Percentiles rank a stretch among this genome's conserved stretches.
Evolutionary conservation across 352 stramenopile species (phyloP).

Genomic region (Phytophthora melonis): DNA sequence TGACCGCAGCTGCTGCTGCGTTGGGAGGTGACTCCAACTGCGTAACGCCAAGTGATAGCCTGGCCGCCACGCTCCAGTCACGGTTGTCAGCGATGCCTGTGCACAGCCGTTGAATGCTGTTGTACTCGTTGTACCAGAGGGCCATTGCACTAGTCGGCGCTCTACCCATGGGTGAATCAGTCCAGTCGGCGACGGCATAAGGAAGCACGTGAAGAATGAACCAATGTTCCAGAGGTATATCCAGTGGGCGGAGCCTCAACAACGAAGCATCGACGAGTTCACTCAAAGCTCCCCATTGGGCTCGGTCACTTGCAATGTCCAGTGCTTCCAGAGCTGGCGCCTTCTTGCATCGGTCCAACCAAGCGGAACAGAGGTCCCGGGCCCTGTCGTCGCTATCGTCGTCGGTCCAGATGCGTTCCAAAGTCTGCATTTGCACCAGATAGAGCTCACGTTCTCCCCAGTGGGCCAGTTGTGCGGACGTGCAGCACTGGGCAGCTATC

Average conservation of each 20-base stretch:
- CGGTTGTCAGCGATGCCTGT: background rate
- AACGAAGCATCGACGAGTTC: background rate
- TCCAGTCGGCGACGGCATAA: background rate
- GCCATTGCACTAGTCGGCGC: background rate
- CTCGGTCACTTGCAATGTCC: background rate
- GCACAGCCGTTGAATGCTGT: background rate
- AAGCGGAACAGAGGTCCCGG: background rate
- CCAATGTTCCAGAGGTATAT: background rate
- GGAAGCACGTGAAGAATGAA: background rate
- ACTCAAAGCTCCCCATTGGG: background rate
- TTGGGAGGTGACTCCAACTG: too few relatives aligned
- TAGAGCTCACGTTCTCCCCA: background rate
- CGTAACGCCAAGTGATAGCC: too few relatives aligned
- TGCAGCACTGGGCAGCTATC: background rate
- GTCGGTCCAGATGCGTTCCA: background rate
- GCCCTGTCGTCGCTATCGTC: background rate
- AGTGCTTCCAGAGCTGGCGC: background rate
- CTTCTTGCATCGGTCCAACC: background rate
- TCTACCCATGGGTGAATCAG: background rate
- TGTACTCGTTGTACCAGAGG: background rate
- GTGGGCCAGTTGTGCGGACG: background rate
- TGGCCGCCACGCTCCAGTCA: background rate
- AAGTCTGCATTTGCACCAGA: background rate
- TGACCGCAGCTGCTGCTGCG: too few relatives aligned
- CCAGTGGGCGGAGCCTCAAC: background rate